Evolutionary conservation across 805 yeast species (phyloP), one percentile per base, ranked within the genome.

Genomic region (Saccharomycopsis fibuligera): DNA sequence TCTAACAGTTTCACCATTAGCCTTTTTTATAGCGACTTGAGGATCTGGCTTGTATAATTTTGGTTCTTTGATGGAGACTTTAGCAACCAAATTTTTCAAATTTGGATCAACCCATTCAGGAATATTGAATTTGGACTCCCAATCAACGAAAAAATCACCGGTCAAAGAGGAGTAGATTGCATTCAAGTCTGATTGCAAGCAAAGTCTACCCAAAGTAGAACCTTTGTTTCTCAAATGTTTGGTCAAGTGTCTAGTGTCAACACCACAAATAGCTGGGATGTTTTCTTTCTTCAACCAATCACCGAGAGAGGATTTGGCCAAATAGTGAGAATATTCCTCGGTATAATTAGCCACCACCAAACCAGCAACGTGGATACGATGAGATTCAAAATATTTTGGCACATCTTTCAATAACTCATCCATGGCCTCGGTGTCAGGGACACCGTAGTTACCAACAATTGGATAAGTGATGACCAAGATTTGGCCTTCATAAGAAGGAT

Each of bases 401-500:
- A 93, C 67, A 48, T 76, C 74, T 41, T 83, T 79, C 47, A 83
- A 79, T 55, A 82, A 70, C 49, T 85, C 95, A 62, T 87, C 95
- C 65, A 73, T 74, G 61, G 76, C 69, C 54, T 78, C 72, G 60
- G 91, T 82, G 67, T 88, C 96, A 54, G 99, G 99, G 49, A 93
- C 99, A 80, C 99, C 99, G 68, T 93, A 93, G 74, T 93, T 93
- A 66, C 99, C 99, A 45, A 93, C 96, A 60, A 93, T 75, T 24
- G 99, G 99, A 68, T 82, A 93, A 47, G 99, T 93, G 68, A 93
- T 86, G 56, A 93, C 97, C 65, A 93, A 73, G 62, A 93, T 91
- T 71, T 93, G 99, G 56, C 99, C 99, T 64, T 86, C 90, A 69
- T 93, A 93, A 40, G 98, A 93, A 53, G 99, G 99, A 69, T 93